A percentile compares a stretch with the other conserved stretches of the same genome.
These are phyloP conservation scores for Exsudoporus frostii DNA, from an alignment of 768 basidiomycete genomes.

Conservation along the genomic window DNA sequence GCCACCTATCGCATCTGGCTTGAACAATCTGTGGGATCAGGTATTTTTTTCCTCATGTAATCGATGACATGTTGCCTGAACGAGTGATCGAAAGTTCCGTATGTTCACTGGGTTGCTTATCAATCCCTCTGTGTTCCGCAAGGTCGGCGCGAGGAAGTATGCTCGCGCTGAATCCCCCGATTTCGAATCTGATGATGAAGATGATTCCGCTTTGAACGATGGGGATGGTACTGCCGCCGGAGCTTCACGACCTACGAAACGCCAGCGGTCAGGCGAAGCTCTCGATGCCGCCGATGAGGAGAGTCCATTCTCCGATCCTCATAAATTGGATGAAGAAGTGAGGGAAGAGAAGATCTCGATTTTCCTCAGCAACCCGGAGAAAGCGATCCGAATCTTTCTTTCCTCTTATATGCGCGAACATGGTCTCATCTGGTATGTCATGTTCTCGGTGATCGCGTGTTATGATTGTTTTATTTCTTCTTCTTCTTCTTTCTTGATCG, in stretches of 20 bases:
- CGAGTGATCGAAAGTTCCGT: conserved; percentile 46
- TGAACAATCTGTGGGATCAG: conserved; percentile 60
- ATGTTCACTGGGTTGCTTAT: conserved; percentile 57
- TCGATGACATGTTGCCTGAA: conserved; percentile 2
- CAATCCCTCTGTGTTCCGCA: conserved; percentile 38
- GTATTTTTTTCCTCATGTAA: conserved; percentile 35
- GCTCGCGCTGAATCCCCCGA: conserved; percentile 34
- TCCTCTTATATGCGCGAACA: conserved; percentile 66
- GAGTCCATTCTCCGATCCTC: conserved; percentile 33
- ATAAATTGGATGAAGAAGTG: conserved; percentile 29
- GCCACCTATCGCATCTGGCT: conserved; percentile 30
- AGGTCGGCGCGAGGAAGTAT: conserved; percentile 29
- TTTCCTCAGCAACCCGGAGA: conserved; percentile 65
- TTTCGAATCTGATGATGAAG: conserved; percentile 32
- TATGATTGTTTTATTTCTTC: neutral
- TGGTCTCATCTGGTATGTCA: conserved; percentile 65
- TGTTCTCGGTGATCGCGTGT: neutral
- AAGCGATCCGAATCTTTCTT: conserved; percentile 58
- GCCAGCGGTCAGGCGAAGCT: conserved; percentile 19
- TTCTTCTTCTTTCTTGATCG: neutral
- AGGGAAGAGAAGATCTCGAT: conserved; percentile 43
- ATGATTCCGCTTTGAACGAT: conserved; percentile 12
- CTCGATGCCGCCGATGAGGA: conserved; percentile 28
- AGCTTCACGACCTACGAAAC: conserved; percentile 21
- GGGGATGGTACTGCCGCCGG: neutral